Percentiles rank a stretch among this genome's conserved stretches.
phyloP scores from a whole-genome alignment of 192 early-diverging fungal genomes.

The Borealophlyctis nickersoniae region DNA sequence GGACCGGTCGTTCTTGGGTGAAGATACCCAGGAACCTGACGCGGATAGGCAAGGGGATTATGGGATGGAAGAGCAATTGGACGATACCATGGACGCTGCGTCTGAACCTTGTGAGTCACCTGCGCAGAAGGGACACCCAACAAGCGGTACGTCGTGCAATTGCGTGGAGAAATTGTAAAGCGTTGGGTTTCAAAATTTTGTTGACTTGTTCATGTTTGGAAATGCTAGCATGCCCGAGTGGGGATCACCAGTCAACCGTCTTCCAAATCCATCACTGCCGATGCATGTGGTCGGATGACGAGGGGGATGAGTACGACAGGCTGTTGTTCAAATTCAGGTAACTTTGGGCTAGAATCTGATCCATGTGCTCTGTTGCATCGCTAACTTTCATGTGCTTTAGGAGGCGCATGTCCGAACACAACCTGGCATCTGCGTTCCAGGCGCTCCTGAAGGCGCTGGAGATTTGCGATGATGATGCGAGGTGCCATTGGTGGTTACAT shows the following conservation, averaged over 20 bases:
- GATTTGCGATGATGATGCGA: conserved; percentile 22
- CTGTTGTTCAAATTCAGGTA: conserved; percentile 20
- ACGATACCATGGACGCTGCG: not conserved
- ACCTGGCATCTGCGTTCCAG: conserved; percentile 1
- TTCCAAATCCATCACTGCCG: conserved; percentile 15
- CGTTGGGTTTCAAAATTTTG: not conserved
- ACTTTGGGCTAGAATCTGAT: not conserved
- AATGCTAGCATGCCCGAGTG: conserved; percentile 4
- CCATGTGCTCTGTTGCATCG: too few relatives aligned
- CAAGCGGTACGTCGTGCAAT: not conserved
- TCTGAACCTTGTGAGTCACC: not conserved
- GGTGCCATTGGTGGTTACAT: not conserved
- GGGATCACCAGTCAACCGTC: not conserved
- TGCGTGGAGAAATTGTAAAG: not conserved
- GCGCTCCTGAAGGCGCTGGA: conserved; percentile 7
- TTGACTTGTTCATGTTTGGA: not conserved
- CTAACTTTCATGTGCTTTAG: not conserved
- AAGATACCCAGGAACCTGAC: too few relatives aligned
- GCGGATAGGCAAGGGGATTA: not conserved
- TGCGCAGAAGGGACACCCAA: not conserved
- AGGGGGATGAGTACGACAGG: conserved; percentile 17
- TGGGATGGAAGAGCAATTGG: not conserved
- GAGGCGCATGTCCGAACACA: conserved; percentile 1
- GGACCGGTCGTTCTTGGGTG: too few relatives aligned
- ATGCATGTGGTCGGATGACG: conserved; percentile 8